Percentiles rank a stretch among this genome's conserved stretches.
phyloP scores from a whole-genome alignment of 1,284 basidiomycete genomes.

The Peniophora sp. region DNA sequence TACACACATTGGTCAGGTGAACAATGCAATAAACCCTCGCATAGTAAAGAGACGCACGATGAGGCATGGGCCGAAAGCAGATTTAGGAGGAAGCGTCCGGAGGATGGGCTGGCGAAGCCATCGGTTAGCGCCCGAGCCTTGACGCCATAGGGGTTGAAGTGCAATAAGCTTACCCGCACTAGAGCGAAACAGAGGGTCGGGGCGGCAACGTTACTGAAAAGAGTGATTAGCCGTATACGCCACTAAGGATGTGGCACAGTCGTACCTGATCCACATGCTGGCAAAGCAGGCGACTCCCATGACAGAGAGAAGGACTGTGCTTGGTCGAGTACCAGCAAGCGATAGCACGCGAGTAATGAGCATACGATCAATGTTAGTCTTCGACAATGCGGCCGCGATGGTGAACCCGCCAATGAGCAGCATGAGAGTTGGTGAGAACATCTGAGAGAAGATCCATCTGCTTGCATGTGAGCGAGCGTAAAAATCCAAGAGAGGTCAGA shows the following conservation, averaged over 20 bases:
- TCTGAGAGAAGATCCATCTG: conserved; percentile 70
- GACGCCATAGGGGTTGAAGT: neutral
- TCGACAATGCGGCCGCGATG: conserved; percentile 92
- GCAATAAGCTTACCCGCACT: conserved; percentile 60
- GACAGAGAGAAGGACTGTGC: conserved; percentile 84
- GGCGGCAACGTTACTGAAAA: conserved; percentile 85
- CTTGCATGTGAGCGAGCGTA: conserved; percentile 1
- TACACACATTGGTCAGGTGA: neutral
- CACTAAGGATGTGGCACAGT: neutral
- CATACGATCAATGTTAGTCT: conserved; percentile 95
- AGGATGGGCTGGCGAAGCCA: conserved; percentile 73
- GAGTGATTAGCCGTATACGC: neutral
- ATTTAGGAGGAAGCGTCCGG: conserved; percentile 82
- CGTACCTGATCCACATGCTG: conserved; percentile 96
- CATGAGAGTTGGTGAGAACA: conserved; percentile 95
- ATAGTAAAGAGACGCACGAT: conserved; percentile 52
- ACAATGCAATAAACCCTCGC: neutral
- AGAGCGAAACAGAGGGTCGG: conserved; percentile 98
- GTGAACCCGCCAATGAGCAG: conserved; percentile 97
- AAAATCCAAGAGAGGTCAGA: conserved; percentile 4
- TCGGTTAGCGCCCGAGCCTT: neutral
- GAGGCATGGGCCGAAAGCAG: conserved; percentile 84
- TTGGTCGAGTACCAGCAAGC: conserved; percentile 84
- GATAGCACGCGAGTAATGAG: conserved; percentile 90
- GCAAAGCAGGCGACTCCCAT: conserved; percentile 98